Percentiles rank a stretch among this genome's conserved stretches.
These are phyloP conservation scores for Kurtzmaniella quercitrusa DNA, from an alignment of 1,139 yeast species.

Conservation along the genomic window DNA sequence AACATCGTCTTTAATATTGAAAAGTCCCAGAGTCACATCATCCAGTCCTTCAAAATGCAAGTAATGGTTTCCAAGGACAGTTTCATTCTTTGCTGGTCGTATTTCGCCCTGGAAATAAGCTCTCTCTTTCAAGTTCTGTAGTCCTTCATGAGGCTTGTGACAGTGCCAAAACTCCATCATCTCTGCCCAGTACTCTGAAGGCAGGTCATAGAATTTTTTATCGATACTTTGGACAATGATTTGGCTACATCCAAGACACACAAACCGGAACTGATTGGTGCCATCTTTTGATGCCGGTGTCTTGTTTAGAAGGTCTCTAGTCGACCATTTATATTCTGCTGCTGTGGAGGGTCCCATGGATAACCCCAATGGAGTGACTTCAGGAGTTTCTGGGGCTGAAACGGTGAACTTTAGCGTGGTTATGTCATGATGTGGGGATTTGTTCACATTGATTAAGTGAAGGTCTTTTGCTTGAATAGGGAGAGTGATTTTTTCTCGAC, in stretches of 20 bases:
- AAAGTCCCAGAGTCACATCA: background rate
- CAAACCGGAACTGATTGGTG: slow-evolving; percentile 28
- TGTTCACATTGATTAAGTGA: slow-evolving; percentile 2
- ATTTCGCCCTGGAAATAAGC: slow-evolving; percentile 31
- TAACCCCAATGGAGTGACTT: background rate
- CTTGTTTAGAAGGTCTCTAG: slow-evolving; percentile 29
- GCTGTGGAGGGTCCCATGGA: background rate
- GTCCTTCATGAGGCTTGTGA: slow-evolving; percentile 66
- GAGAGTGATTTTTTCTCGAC: slow-evolving; percentile 1
- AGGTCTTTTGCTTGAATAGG: slow-evolving; percentile 1
- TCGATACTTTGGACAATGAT: slow-evolving; percentile 24
- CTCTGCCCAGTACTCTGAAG: slow-evolving; percentile 92
- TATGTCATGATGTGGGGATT: slow-evolving; percentile 4
- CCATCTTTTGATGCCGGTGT: slow-evolving; percentile 21
- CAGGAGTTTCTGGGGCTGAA: background rate
- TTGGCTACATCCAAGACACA: slow-evolving; percentile 28
- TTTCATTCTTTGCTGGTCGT: slow-evolving; percentile 38
- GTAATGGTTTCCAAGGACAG: slow-evolving; percentile 59
- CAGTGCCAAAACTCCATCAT: slow-evolving; percentile 99
- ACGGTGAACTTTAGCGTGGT: slow-evolving; percentile 1
- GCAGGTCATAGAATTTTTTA: slow-evolving; percentile 56
- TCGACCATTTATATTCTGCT: slow-evolving; percentile 28
- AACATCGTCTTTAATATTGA: slow-evolving; percentile 8
- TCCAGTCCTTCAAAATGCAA: slow-evolving; percentile 36
- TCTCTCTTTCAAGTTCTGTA: slow-evolving; percentile 6